Conservation (phyloP, 2,329 filamentous ascomycete genomes). For the Hirsutella minnesotensis region DNA sequence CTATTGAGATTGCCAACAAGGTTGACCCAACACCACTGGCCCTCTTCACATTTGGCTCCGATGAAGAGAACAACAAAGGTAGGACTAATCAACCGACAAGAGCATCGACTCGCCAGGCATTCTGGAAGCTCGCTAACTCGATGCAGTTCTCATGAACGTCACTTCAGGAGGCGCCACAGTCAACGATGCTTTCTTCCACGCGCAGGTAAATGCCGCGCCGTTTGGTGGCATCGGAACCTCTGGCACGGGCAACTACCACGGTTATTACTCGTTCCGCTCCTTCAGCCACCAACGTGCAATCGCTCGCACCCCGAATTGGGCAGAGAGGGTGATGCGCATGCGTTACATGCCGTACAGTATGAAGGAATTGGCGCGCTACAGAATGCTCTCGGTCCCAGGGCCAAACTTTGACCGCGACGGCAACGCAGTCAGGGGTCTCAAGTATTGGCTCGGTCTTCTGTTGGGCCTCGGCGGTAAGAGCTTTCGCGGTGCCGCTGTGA, state of each 20-base stretch:
- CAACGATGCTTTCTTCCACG: slow-evolving; percentile 36
- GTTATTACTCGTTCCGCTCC: slow-evolving; percentile 31
- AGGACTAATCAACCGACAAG: slow-evolving; percentile 5
- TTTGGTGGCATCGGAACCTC: slow-evolving; percentile 39
- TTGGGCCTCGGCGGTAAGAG: slow-evolving; percentile 38
- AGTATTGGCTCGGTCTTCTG: slow-evolving; percentile 42
- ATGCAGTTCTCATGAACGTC: slow-evolving; percentile 24
- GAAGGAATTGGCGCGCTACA: slow-evolving; percentile 31
- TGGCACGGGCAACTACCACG: slow-evolving; percentile 36
- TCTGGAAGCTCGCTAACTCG: too few relatives aligned
- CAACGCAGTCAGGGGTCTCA: slow-evolving; percentile 34
- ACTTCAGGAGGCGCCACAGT: slow-evolving; percentile 38
- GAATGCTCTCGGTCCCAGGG: slow-evolving; percentile 28
- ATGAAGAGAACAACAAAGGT: slow-evolving; percentile 66
- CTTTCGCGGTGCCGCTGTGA: slow-evolving; percentile 35
- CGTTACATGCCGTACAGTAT: slow-evolving; percentile 54
- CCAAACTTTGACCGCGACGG: slow-evolving; percentile 54
- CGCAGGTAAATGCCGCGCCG: slow-evolving; percentile 26
- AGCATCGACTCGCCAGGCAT: too few relatives aligned
- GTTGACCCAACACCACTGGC: slow-evolving; percentile 76
- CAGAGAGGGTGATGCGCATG: slow-evolving; percentile 44
- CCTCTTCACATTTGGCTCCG: slow-evolving; percentile 75
- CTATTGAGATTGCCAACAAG: slow-evolving; percentile 68
- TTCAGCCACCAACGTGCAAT: slow-evolving; percentile 28
- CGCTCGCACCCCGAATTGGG: slow-evolving; percentile 23